Evolutionary conservation across 768 basidiomycete species (phyloP).

Genomic region (Infundibulicybe gibba): DNA sequence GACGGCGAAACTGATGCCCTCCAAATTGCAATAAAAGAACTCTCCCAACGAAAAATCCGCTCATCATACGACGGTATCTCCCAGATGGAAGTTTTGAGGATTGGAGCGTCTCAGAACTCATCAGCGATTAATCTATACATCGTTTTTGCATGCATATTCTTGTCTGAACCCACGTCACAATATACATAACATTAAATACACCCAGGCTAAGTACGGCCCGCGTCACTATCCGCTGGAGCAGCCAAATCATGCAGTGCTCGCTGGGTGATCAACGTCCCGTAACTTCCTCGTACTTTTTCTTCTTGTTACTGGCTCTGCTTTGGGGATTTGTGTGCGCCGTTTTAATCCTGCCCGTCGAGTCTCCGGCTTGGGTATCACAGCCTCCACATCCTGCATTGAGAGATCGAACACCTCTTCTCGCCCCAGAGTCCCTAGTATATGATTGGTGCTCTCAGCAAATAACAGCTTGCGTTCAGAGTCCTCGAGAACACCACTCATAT

Average conservation of each 20-base stretch:
- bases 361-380: slow-evolving; percentile 11
- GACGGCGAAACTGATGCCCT: slow-evolving; percentile 99
- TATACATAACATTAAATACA: neutral
- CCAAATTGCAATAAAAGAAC: slow-evolving; percentile 97
- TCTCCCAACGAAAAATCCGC: slow-evolving; percentile 97
- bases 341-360: slow-evolving; percentile 8
- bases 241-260: neutral
- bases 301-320: neutral
- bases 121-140: slow-evolving; percentile 57
- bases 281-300: neutral
- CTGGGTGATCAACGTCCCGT: neutral
- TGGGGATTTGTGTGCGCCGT: neutral
- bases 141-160: neutral
- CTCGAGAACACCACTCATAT: slow-evolving; percentile 29
- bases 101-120: slow-evolving; percentile 90
- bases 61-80: slow-evolving; percentile 94
- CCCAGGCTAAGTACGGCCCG: neutral
- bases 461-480: slow-evolving; percentile 53
- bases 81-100: slow-evolving; percentile 96
- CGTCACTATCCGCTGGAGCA: no score
- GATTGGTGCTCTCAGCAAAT: slow-evolving; percentile 58
- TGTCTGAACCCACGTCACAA: neutral
- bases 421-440: slow-evolving; percentile 4
- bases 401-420: slow-evolving; percentile 20
- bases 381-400: slow-evolving; percentile 27